Percentiles rank a stretch among this genome's conserved stretches.
phyloP scores from a whole-genome alignment of 2,329 filamentous ascomycete species.

The Periconia digitata region DNA sequence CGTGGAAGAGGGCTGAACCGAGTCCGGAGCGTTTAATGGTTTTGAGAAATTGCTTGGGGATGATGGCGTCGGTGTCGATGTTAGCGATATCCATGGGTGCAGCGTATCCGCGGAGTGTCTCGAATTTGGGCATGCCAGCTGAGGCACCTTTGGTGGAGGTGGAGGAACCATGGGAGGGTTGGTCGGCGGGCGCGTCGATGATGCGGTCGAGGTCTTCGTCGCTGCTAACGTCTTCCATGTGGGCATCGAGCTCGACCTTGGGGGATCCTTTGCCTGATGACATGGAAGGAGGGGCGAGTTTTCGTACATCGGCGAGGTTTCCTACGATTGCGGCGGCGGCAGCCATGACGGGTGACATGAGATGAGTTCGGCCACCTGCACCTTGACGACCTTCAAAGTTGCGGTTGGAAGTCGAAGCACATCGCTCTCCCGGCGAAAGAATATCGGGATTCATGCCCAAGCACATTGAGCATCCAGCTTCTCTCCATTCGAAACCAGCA shows the following conservation, averaged over 20 bases:
- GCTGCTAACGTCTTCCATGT: conserved; percentile 59
- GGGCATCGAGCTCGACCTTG: conserved; percentile 60
- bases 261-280: conserved; percentile 53
- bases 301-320: conserved; percentile 88
- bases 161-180: conserved; percentile 67
- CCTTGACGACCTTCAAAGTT: conserved; percentile 98
- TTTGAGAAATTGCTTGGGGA: conserved; percentile 98
- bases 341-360: conserved; percentile 97
- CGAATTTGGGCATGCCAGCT: conserved; percentile 80
- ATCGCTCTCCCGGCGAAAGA: conserved; percentile 85
- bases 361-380: conserved; percentile 84
- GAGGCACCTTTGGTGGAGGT: conserved; percentile 50
- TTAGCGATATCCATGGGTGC: conserved; percentile 87
- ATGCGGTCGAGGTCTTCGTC: conserved; percentile 67
- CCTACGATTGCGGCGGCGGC: conserved; percentile 87
- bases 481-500: conserved; percentile 96
- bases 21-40: conserved; percentile 98
- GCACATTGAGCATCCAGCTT: conserved; percentile 98
- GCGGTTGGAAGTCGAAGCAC: conserved; percentile 92
- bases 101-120: conserved; percentile 79
- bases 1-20: conserved; percentile 82
- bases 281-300: conserved; percentile 60
- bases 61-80: conserved; percentile 98
- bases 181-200: conserved; percentile 62
- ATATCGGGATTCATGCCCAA: conserved; percentile 99